Base-by-base conservation (phyloP, 2,329 filamentous ascomycete species). In the Orbilia quercus region DNA sequence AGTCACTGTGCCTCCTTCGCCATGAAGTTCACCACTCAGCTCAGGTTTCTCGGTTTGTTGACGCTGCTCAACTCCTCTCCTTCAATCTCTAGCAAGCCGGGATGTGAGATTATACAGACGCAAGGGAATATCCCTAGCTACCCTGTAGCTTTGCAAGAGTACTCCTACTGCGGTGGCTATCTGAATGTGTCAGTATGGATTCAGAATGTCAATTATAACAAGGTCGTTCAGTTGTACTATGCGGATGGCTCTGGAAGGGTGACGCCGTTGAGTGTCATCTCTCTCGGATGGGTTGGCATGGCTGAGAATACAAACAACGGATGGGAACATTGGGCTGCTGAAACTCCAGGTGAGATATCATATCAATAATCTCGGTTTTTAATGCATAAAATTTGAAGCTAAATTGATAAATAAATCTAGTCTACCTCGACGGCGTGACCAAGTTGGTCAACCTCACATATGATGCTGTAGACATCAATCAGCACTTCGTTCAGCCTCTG, bases 171-270 rank as follows among this genome's bases (percentile, higher is more conserved):
- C 47, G 59, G 59, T 14, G 67, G 67, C 7, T 72, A 72, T 25
- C 45, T 72, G 40, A 72, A 72, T n/a, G 59, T 72, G 2, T 65
- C 67, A 11, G 67, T 44, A 0, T 72, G 67, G 67, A 34, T 72
- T 23, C 67, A 72, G 54, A 72, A 72, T 42, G 45, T 72, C 1
- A 65, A 72, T 22, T 72, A 72, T 36, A 65, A 72, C 51, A 72
- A 72, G 31, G 59, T 65, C 14, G 54, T 72, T 55, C 51, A 72
- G 54, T 38, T 72, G n/a, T 72, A 72, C 51, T 72, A 72, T 34
- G 67, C 67, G 0, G 48, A 72, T 72, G 59, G 42, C 2, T 31
- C 31, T 22, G 67, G 67, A 7, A 22, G 40, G 20, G 59, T 65
- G 40, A 65, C 67, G 25, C 67, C 67, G 18, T 42, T 72, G 42